Conservation (phyloP, 495 filamentous ascomycete genomes). For the Astrocystis sublimbata region DNA sequence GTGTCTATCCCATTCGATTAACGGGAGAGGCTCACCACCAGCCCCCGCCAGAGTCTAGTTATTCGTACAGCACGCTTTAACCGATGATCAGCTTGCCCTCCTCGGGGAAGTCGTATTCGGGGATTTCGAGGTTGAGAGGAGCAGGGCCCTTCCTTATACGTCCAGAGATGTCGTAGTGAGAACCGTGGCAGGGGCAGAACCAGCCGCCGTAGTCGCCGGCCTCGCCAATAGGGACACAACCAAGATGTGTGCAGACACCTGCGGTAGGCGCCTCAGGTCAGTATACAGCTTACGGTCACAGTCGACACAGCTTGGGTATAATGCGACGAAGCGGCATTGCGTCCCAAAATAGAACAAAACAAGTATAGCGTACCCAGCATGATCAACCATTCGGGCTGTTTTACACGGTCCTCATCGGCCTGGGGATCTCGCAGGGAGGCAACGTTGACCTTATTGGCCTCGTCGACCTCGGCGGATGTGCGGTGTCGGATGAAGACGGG, state of each 20-base stretch:
- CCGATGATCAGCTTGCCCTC: constrained; percentile 79
- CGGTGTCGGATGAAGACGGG: constrained; percentile 99
- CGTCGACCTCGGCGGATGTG: constrained; percentile 80
- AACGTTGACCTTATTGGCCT: constrained; percentile 78
- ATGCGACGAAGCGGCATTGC: background rate
- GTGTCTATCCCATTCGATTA: constrained; percentile 29
- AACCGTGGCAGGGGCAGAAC: constrained; percentile 99
- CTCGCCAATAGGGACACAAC: constrained; percentile 98
- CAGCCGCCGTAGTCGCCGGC: constrained; percentile 97
- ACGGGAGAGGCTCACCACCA: constrained; percentile 20
- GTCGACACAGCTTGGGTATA: constrained; percentile 5
- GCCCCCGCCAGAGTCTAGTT: constrained; percentile 27
- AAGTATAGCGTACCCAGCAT: constrained; percentile 83
- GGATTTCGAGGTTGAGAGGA: constrained; percentile 95
- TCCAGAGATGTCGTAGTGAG: constrained; percentile 99
- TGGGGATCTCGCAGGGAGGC: constrained; percentile 85
- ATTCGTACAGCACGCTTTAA: constrained; percentile 50
- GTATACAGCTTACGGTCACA: background rate
- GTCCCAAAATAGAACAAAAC: constrained; percentile 5
- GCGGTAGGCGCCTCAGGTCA: constrained; percentile 16
- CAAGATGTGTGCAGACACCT: constrained; percentile 98
- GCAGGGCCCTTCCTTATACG: constrained; percentile 94
- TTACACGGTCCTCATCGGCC: constrained; percentile 84
- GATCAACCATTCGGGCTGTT: constrained; percentile 98
- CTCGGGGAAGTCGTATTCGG: constrained; percentile 81